These are phyloP conservation scores for Alternaria novae-zelandiae DNA, from an alignment of 2,329 filamentous ascomycete species.

Conservation along the genomic window DNA sequence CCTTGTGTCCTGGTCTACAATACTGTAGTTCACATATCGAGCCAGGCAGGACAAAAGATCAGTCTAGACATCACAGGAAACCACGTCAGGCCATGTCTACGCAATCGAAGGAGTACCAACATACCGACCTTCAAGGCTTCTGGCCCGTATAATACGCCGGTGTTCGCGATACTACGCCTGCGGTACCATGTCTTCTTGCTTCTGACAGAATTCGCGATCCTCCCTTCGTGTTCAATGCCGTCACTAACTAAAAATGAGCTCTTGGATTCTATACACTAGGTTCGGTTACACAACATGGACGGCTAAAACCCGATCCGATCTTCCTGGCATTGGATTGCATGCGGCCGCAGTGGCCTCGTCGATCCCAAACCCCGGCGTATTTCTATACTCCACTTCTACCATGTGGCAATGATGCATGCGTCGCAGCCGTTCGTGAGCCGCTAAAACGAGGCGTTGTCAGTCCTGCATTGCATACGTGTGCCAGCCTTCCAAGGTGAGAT, in stretches of 20 bases:
- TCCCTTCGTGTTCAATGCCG: background rate
- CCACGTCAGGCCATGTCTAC: background rate
- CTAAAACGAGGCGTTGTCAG: background rate
- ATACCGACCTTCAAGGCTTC: background rate
- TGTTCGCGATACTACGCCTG: background rate
- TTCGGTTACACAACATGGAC: conserved; percentile 9
- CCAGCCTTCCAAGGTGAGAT: background rate
- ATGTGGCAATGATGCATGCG: conserved; percentile 12
- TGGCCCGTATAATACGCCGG: background rate
- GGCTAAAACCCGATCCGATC: conserved; percentile 5
- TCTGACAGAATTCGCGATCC: background rate
- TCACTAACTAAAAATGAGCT: background rate
- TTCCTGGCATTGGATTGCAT: conserved; percentile 1
- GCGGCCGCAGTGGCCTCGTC: conserved; percentile 3
- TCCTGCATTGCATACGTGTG: background rate
- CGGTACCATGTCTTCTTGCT: background rate
- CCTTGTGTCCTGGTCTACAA: background rate
- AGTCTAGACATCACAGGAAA: background rate
- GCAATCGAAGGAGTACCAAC: background rate
- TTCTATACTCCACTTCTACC: conserved; percentile 8
- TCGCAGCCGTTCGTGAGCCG: background rate
- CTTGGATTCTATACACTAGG: background rate
- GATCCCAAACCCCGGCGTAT: background rate
- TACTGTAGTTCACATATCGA: background rate
- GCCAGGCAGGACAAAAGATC: background rate